Evolutionary conservation across 2,329 filamentous ascomycete genomes (phyloP).

Genomic region (Aspergillus neotritici): DNA sequence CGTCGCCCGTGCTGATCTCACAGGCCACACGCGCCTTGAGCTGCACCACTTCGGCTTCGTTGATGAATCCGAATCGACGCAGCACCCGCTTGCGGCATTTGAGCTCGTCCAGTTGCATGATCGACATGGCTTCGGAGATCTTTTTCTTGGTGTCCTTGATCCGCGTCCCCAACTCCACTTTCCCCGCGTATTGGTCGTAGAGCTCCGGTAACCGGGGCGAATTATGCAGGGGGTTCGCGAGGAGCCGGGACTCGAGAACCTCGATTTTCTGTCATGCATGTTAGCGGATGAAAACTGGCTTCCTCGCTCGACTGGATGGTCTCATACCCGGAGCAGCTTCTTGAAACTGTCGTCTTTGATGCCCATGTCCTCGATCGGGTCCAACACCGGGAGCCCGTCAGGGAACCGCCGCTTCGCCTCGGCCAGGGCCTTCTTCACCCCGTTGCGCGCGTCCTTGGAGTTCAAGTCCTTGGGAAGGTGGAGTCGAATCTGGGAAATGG

Average conservation of each 20-base stretch:
- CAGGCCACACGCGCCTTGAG: slow-evolving; percentile 96
- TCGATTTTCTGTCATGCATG: slow-evolving; percentile 72
- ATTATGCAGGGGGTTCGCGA: slow-evolving; percentile 86
- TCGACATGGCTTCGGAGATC: slow-evolving; percentile 75
- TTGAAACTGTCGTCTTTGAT: slow-evolving; percentile 92
- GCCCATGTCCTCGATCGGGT: slow-evolving; percentile 93
- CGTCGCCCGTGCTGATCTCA: slow-evolving; percentile 95
- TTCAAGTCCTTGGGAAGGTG: slow-evolving; percentile 75
- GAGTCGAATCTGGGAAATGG: slow-evolving; percentile 75
- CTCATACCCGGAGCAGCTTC: slow-evolving; percentile 64
- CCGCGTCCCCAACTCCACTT: slow-evolving; percentile 67
- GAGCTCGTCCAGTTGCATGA: slow-evolving; percentile 90
- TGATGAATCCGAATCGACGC: slow-evolving; percentile 89
- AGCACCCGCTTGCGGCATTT: slow-evolving; percentile 94
- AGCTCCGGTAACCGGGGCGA: slow-evolving; percentile 77
- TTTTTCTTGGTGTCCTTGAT: slow-evolving; percentile 86
- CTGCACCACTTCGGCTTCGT: slow-evolving; percentile 90
- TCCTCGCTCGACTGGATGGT: background rate
- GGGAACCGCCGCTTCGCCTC: slow-evolving; percentile 86
- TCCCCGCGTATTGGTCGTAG: slow-evolving; percentile 80
- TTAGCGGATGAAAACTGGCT: slow-evolving; percentile 14
- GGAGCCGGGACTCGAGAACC: slow-evolving; percentile 81
- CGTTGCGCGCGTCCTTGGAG: slow-evolving; percentile 61
- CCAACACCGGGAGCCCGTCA: slow-evolving; percentile 80
- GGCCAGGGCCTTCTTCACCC: slow-evolving; percentile 60